These are phyloP conservation scores for Blastobotrys buckinghamii DNA, from an alignment of 1,139 yeast genomes.

Conservation along the genomic window DNA sequence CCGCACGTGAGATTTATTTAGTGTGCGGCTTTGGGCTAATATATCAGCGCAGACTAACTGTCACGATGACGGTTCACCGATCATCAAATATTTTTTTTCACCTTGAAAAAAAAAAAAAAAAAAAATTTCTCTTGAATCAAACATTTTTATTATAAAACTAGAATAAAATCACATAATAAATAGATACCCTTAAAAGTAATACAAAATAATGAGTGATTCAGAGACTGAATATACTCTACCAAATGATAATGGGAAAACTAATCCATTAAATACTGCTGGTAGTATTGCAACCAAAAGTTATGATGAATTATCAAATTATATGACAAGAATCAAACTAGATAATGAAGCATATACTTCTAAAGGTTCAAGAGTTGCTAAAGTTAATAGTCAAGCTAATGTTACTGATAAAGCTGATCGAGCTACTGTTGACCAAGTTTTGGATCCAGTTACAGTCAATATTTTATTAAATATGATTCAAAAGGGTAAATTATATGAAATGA, in stretches of 20 bases:
- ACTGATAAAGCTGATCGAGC: constrained; percentile 88
- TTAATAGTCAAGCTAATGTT: constrained; percentile 23
- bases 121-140: no score
- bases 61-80: no score
- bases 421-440: constrained; percentile 93
- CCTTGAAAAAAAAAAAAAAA: no score
- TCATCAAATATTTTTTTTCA: no score
- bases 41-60: no score
- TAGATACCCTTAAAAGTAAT: no score
- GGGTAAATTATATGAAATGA: constrained; percentile 76
- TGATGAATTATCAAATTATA: constrained; percentile 13
- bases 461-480: constrained; percentile 74
- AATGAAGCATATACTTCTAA: constrained; percentile 28
- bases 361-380: constrained; percentile 30
- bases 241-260: background rate
- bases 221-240: background rate
- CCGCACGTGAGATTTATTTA: no score
- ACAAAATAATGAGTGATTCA: background rate
- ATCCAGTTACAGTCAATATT: constrained; percentile 86
- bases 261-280: constrained; percentile 6
- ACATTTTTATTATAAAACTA: no score
- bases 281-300: constrained; percentile 6
- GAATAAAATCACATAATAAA: no score
- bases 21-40: no score
- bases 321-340: constrained; percentile 21